Evolutionary conservation across 208 protist genomes (phyloP).

Genomic region (Trypanosoma vivax): DNA sequence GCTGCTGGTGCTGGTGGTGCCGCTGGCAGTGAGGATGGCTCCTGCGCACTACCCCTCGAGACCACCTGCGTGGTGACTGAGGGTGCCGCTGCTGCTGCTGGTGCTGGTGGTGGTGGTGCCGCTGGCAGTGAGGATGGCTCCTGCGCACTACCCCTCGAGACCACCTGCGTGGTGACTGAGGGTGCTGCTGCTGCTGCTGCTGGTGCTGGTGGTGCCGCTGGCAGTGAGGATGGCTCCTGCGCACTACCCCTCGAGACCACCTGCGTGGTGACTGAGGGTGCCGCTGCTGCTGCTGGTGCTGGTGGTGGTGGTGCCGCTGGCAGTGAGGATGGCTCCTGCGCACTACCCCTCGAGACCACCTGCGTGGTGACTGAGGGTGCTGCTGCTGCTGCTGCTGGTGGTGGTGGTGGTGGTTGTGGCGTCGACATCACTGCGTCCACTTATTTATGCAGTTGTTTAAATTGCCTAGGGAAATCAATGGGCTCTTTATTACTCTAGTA

Average conservation of each 20-base stretch:
- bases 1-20: slow-evolving; percentile 6
- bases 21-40: slow-evolving; percentile 6
- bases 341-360: no score
- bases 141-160: slow-evolving; percentile 6
- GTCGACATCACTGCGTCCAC: background rate
- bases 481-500: no score
- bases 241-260: no score
- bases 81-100: background rate
- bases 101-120: slow-evolving; percentile 6
- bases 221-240: no score
- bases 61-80: background rate
- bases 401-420: background rate
- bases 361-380: background rate
- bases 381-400: slow-evolving; percentile 1
- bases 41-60: no score
- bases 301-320: background rate
- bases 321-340: background rate
- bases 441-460: background rate
- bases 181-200: slow-evolving; percentile 11
- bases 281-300: background rate
- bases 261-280: no score
- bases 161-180: background rate
- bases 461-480: no score
- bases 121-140: background rate
- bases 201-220: background rate